phyloP scores from a whole-genome alignment of 805 yeast species.

The Starmerella gropengiesseri region DNA sequence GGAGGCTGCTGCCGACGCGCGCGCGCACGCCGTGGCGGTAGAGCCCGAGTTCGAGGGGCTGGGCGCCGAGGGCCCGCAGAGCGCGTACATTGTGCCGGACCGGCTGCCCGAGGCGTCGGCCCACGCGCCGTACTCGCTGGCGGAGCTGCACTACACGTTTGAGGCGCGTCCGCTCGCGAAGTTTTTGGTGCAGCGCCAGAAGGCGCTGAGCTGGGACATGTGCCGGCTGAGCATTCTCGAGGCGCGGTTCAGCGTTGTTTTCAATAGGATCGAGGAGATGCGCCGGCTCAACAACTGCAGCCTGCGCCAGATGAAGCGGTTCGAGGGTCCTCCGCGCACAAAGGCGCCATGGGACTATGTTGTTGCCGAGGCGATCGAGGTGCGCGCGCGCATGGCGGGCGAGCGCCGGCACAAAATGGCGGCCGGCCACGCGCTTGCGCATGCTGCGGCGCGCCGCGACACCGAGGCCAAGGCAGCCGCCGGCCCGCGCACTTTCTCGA shows the following conservation, averaged over 20 bases:
- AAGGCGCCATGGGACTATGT: conserved; percentile 62
- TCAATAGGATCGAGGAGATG: conserved; percentile 83
- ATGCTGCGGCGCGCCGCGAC: not conserved
- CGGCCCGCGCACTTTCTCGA: not conserved
- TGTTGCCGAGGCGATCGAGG: conserved; percentile 72
- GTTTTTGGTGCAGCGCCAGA: conserved; percentile 73
- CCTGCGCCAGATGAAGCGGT: conserved; percentile 67
- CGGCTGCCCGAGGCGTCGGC: conserved; percentile 31
- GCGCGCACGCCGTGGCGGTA: not conserved
- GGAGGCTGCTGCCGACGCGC: not conserved
- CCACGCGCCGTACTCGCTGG: conserved; percentile 39
- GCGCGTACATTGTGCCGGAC: conserved; percentile 28
- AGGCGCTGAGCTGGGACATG: conserved; percentile 71
- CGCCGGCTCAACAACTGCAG: conserved; percentile 86
- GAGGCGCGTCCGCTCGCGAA: conserved; percentile 80
- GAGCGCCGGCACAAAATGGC: conserved; percentile 58
- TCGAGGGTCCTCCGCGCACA: conserved; percentile 49
- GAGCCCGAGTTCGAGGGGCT: not conserved
- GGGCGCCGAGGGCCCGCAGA: conserved; percentile 2
- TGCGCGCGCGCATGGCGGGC: conserved; percentile 67
- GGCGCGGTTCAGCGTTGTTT: conserved; percentile 80
- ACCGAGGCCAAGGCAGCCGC: not conserved
- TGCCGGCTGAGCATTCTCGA: conserved; percentile 79
- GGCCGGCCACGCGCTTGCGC: conserved; percentile 57
- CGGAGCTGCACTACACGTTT: conserved; percentile 76